Evolutionary conservation across 129 eudicot species (phyloP), one percentile per base, ranked within the genome.

Genomic region (Flaveria brownii): DNA sequence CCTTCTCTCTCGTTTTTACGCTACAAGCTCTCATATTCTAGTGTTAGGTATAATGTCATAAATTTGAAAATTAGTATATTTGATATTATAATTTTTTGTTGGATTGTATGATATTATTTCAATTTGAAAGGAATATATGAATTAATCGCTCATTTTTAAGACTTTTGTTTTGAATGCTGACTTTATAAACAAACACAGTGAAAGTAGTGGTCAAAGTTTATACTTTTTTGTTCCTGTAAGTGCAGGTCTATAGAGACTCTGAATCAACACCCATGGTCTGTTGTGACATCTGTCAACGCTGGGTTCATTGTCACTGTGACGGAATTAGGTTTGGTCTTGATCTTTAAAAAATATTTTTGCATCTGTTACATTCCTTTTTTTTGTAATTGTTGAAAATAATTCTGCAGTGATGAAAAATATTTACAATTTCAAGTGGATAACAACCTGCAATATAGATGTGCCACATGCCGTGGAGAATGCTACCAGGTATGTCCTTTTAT

Each of bases 251-350:
- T 76, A 85, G 98, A 90, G 98, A 93, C 78, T 93, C 98, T 68
- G 98, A 93, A 80, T 83, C 98, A 41, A 93, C 98, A 45, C 98
- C 96, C 72, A 93, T 90, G 98, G 96, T 93, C 23, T 93, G 98
- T 84, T 93, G 96, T 80, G 98, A 93, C 72, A 81, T 86, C 56
- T 93, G 98, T 83, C 92, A 90, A 82, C 87, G 86, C 28, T 93
- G 98, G 98, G 98, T 93, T 84, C 98, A 93, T 76, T 90, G 94
- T 73, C 88, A 86, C 28, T 93, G 98, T 84, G 98, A 93, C 70
- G 91, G 88, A 70, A 92, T 92, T 84, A 89, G 97, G 97, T 89
- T 77, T 30, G 45, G 17, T 16, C 10, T 5, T 30, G 22, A 63
- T 33, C 46, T 6, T 30, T 16, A 30, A 63, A 36, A 22, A 0